Evolutionary conservation across 352 stramenopile genomes (phyloP).

Genomic region (Vaucheria bursata): DNA sequence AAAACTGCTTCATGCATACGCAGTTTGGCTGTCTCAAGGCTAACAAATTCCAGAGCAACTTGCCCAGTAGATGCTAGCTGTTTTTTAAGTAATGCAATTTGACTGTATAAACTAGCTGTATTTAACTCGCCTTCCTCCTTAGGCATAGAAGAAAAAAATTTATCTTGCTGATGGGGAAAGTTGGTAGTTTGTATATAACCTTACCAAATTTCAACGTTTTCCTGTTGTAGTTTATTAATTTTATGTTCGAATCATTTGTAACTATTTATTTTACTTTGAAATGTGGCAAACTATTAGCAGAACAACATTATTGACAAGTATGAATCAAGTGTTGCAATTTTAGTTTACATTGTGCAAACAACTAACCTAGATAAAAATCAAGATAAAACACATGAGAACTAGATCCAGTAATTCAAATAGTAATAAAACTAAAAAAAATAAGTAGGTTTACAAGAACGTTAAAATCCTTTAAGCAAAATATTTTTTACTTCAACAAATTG

Average conservation of each 20-base stretch:
- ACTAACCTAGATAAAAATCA: too few relatives aligned
- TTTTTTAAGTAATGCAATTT: constrained; percentile 26
- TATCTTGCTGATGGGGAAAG: neutral
- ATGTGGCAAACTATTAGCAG: too few relatives aligned
- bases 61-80: constrained; percentile 10
- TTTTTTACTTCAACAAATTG: neutral
- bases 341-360: too few relatives aligned
- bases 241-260: neutral
- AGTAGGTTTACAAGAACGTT: neutral
- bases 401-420: neutral
- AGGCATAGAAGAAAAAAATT: neutral
- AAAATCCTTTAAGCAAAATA: neutral
- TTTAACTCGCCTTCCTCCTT: neutral
- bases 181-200: neutral
- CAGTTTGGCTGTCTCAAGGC: constrained; percentile 3
- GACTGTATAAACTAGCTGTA: constrained; percentile 5
- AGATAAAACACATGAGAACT: neutral
- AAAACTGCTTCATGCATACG: constrained; percentile 19
- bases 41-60: constrained; percentile 13
- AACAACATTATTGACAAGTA: too few relatives aligned
- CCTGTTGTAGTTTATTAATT: neutral
- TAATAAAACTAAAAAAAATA: neutral
- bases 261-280: neutral
- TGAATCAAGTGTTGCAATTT: too few relatives aligned
- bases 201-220: neutral